A percentile compares a stretch with the other conserved stretches of the same genome.
Evolutionary conservation across 352 stramenopile genomes (phyloP).

Genomic region (Salisapilia sapeloensis): DNA sequence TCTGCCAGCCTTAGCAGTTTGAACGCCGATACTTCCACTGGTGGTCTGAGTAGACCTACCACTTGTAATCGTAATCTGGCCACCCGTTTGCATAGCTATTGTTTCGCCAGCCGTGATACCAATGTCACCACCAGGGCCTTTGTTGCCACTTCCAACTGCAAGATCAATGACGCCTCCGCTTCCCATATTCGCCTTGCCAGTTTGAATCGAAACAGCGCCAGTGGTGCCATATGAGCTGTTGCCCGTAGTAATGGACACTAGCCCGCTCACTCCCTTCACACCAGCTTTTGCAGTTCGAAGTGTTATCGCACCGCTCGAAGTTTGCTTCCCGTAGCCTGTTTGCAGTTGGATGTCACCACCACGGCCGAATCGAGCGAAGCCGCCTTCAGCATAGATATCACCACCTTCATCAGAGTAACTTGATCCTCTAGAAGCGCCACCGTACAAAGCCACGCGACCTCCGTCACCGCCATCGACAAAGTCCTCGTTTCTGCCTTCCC

Average conservation of each 20-base stretch:
- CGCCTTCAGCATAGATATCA: constrained; percentile 15
- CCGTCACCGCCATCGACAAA: constrained; percentile 41
- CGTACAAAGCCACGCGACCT: constrained; percentile 24
- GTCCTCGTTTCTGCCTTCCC: constrained; percentile 19
- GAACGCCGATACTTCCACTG: constrained; percentile 4
- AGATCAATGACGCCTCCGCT: constrained; percentile 22
- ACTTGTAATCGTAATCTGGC: constrained; percentile 12
- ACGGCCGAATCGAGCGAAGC: constrained; percentile 13
- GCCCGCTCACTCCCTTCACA: constrained; percentile 11
- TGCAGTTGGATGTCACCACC: constrained; percentile 24
- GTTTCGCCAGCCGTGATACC: constrained; percentile 16
- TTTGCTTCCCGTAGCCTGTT: constrained; percentile 14
- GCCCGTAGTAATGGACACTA: constrained; percentile 14
- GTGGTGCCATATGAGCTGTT: constrained; percentile 13
- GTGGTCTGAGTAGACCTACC: constrained; percentile 19
- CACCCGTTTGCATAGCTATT: constrained; percentile 14
- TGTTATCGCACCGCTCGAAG: constrained; percentile 23
- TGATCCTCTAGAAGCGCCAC: constrained; percentile 19
- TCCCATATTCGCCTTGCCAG: constrained; percentile 15
- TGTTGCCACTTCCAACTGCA: constrained; percentile 16
- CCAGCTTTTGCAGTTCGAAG: constrained; percentile 14
- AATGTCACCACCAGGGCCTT: constrained; percentile 17
- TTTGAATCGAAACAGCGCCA: constrained; percentile 20
- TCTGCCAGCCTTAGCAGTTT: constrained; percentile 3
- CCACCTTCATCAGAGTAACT: constrained; percentile 24